A percentile compares a stretch with the other conserved stretches of the same genome.
phyloP scores from a whole-genome alignment of 192 early-diverging fungal species.

The Haplosporangium gracile region DNA sequence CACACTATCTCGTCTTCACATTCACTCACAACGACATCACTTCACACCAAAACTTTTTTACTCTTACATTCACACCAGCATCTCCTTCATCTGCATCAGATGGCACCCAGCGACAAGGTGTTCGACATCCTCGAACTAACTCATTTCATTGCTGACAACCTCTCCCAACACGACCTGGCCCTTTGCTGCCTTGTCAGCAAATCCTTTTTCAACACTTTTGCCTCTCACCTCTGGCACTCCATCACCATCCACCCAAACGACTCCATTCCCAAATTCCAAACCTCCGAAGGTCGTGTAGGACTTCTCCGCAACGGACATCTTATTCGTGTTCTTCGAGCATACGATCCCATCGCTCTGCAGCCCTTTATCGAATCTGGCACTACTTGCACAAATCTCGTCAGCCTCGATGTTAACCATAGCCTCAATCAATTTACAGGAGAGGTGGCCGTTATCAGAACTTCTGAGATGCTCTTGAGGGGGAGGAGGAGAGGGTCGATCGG shows the following conservation, averaged over 20 bases:
- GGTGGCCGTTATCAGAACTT: too few species aligned
- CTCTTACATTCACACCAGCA: too few species aligned
- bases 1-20: not conserved
- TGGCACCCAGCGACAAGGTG: not conserved
- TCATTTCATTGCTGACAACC: not conserved
- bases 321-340: not conserved
- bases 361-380: not conserved
- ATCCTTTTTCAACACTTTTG: not conserved
- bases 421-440: too few species aligned
- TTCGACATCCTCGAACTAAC: slow-evolving; percentile 1
- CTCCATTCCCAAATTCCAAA: not conserved
- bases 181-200: not conserved
- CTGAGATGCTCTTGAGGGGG: too few species aligned
- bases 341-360: not conserved
- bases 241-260: not conserved
- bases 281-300: not conserved
- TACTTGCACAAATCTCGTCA: not conserved
- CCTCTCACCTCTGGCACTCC: not conserved
- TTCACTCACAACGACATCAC: not conserved
- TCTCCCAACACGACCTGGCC: not conserved
- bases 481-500: too few species aligned
- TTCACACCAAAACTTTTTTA: not conserved
- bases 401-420: not conserved
- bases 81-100: too few species aligned
- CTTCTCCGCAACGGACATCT: not conserved